Evolutionary conservation across 2,329 filamentous ascomycete genomes (phyloP).

Genomic region (Pseudocercospora fuligena): DNA sequence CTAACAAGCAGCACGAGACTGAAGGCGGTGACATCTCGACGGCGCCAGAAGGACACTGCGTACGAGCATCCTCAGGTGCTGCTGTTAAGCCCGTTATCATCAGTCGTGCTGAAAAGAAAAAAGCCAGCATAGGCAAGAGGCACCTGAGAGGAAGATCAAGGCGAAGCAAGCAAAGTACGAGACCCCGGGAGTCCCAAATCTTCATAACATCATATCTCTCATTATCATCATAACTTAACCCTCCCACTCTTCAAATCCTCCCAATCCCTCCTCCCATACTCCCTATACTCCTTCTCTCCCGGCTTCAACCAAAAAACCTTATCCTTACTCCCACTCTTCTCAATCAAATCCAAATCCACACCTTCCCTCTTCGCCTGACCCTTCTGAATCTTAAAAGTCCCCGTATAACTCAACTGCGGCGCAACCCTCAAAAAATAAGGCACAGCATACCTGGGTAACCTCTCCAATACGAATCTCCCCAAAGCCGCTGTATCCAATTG

Average conservation of each 20-base stretch:
- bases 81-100: too few relatives aligned
- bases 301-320: slow-evolving; percentile 69
- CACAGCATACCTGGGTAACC: slow-evolving; percentile 73
- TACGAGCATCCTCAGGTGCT: too few relatives aligned
- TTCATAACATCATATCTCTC: not conserved
- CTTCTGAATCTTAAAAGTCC: slow-evolving; percentile 90
- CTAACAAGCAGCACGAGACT: too few relatives aligned
- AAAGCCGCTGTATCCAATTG: slow-evolving; percentile 61
- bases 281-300: slow-evolving; percentile 63
- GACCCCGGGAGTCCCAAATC: too few relatives aligned
- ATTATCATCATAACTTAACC: slow-evolving; percentile 62
- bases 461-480: slow-evolving; percentile 60
- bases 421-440: slow-evolving; percentile 77
- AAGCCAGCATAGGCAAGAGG: too few relatives aligned
- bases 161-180: too few relatives aligned
- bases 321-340: slow-evolving; percentile 53
- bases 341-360: slow-evolving; percentile 64
- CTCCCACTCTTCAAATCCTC: slow-evolving; percentile 66
- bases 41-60: too few relatives aligned
- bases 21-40: too few relatives aligned
- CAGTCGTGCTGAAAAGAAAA: too few relatives aligned
- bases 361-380: slow-evolving; percentile 71
- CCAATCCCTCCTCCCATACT: slow-evolving; percentile 72
- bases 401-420: slow-evolving; percentile 67
- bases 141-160: too few relatives aligned